phyloP scores from a whole-genome alignment of 2,329 filamentous ascomycete species.

The Botrytis sinoallii region DNA sequence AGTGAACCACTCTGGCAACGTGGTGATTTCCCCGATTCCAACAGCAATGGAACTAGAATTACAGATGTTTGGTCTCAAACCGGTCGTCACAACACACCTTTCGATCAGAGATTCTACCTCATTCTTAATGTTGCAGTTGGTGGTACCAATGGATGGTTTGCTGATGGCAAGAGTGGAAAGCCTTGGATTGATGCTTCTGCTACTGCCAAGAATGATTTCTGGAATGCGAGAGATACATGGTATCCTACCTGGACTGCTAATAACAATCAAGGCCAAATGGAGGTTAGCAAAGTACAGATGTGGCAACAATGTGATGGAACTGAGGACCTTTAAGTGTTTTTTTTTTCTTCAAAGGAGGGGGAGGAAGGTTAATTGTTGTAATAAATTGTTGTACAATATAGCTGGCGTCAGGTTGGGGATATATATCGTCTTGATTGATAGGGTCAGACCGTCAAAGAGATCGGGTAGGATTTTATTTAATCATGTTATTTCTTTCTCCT shows the following conservation, averaged over 20 bases:
- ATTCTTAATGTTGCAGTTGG: slow-evolving; percentile 75
- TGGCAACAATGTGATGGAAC: slow-evolving; percentile 65
- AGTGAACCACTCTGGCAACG: slow-evolving; percentile 64
- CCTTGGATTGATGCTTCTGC: slow-evolving; percentile 72
- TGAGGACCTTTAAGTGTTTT: slow-evolving; percentile 38
- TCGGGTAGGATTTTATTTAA: background rate
- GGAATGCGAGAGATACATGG: slow-evolving; percentile 65
- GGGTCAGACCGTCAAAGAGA: background rate
- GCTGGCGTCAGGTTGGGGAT: background rate
- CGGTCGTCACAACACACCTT: slow-evolving; percentile 62
- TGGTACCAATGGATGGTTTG: slow-evolving; percentile 79
- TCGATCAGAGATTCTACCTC: slow-evolving; percentile 73
- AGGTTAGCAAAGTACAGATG: slow-evolving; percentile 68
- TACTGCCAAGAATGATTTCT: slow-evolving; percentile 73
- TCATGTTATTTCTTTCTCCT: background rate
- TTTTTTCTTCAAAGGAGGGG: background rate
- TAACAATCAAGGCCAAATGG: slow-evolving; percentile 56
- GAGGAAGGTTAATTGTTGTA: background rate
- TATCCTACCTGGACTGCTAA: slow-evolving; percentile 63
- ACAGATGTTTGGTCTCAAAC: slow-evolving; percentile 62
- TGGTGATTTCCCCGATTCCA: slow-evolving; percentile 62
- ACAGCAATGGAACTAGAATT: slow-evolving; percentile 63
- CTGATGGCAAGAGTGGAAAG: slow-evolving; percentile 68
- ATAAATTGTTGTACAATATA: background rate
- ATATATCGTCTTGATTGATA: background rate